Percentiles rank a stretch among this genome's conserved stretches.
Evolutionary conservation across 1,139 yeast species (phyloP).

Genomic region (Suhomyces terraborum): DNA sequence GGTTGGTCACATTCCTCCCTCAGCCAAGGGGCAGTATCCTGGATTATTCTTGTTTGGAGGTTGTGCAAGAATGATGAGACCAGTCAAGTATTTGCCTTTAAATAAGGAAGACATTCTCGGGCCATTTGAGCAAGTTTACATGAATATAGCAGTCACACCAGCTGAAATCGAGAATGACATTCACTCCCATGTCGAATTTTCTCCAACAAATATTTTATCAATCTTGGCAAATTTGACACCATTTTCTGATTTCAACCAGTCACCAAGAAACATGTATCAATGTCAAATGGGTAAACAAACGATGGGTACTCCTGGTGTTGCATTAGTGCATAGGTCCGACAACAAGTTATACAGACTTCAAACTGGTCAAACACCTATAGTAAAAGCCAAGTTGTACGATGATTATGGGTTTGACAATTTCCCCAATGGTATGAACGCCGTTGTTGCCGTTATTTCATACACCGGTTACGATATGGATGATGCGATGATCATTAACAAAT

Average conservation of each 20-base stretch:
- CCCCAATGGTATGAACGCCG: slow-evolving; percentile 98
- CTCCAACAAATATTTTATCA: slow-evolving; percentile 92
- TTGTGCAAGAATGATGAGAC: slow-evolving; percentile 93
- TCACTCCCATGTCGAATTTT: slow-evolving; percentile 91
- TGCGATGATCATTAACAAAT: slow-evolving; percentile 97
- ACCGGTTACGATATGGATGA: slow-evolving; percentile 99
- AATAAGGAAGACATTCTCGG: slow-evolving; percentile 87
- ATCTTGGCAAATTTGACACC: slow-evolving; percentile 96
- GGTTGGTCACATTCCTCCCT: slow-evolving; percentile 94
- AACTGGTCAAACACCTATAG: slow-evolving; percentile 96
- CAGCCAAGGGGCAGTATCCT: slow-evolving; percentile 94
- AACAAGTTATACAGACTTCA: slow-evolving; percentile 91
- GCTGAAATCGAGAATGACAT: slow-evolving; percentile 79
- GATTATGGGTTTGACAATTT: slow-evolving; percentile 97
- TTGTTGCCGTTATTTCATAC: slow-evolving; percentile 96
- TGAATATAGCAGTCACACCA: slow-evolving; percentile 95
- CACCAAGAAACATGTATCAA: slow-evolving; percentile 99
- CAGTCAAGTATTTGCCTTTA: slow-evolving; percentile 86
- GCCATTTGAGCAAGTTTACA: slow-evolving; percentile 96
- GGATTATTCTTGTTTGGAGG: slow-evolving; percentile 92
- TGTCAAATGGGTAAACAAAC: slow-evolving; percentile 99
- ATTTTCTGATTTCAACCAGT: slow-evolving; percentile 96
- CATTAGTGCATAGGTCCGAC: slow-evolving; percentile 87
- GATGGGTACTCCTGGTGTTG: slow-evolving; percentile 99
- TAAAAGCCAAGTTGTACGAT: slow-evolving; percentile 89